Evolutionary conservation across 2,329 filamentous ascomycete genomes (phyloP).

Genomic region (Aspergillus brasiliensis): DNA sequence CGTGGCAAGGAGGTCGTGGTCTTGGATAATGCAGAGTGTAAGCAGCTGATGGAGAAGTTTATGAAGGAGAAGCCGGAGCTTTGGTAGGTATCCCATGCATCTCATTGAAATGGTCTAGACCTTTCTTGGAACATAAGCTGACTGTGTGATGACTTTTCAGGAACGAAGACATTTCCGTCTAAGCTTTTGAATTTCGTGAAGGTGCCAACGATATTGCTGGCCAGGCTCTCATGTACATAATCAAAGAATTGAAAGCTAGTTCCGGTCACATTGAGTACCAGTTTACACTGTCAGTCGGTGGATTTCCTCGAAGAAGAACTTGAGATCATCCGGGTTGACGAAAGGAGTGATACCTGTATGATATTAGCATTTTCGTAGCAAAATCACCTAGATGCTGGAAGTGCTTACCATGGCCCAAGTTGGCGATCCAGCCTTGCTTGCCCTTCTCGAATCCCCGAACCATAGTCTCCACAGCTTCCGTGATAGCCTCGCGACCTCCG

Average conservation of each 20-base stretch:
- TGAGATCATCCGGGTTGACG: slow-evolving; percentile 89
- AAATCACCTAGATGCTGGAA: not conserved
- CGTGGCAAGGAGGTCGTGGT: slow-evolving; percentile 74
- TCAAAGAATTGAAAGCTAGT: not conserved
- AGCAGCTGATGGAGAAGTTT: slow-evolving; percentile 70
- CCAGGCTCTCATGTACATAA: slow-evolving; percentile 11
- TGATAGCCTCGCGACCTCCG: slow-evolving; percentile 79
- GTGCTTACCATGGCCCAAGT: slow-evolving; percentile 83
- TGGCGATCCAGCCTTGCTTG: slow-evolving; percentile 94
- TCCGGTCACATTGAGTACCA: slow-evolving; percentile 1
- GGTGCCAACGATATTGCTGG: not conserved
- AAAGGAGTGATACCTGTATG: slow-evolving; percentile 82
- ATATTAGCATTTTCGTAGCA: slow-evolving; percentile 21
- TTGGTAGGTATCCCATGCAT: slow-evolving; percentile 55
- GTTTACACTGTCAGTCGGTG: slow-evolving; percentile 58
- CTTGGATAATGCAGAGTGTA: slow-evolving; percentile 65
- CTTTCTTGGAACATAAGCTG: slow-evolving; percentile 2
- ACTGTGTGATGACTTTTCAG: slow-evolving; percentile 33
- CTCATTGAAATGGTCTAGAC: not conserved
- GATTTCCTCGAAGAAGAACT: slow-evolving; percentile 91
- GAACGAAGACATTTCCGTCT: slow-evolving; percentile 63
- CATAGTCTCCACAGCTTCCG: slow-evolving; percentile 79
- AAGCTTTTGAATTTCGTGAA: slow-evolving; percentile 22
- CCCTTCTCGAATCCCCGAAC: slow-evolving; percentile 80
- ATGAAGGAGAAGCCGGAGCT: slow-evolving; percentile 71